A percentile compares a stretch with the other conserved stretches of the same genome.
These are phyloP conservation scores for Hydnum rufescens DNA, from an alignment of 768 basidiomycete species.

Conservation along the genomic window DNA sequence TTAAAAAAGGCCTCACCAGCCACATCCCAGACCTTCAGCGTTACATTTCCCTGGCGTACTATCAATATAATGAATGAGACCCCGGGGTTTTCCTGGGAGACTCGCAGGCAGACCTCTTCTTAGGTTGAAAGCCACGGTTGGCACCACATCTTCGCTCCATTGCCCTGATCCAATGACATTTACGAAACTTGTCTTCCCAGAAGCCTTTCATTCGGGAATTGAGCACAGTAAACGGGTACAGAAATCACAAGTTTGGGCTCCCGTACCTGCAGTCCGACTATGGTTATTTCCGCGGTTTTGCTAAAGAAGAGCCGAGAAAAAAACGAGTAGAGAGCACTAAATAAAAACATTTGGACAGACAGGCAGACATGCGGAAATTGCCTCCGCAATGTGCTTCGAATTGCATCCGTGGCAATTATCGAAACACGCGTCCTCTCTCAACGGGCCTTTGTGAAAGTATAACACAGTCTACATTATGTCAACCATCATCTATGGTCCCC, in stretches of 20 bases:
- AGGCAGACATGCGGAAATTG: too few relatives aligned
- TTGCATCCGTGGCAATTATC: too few relatives aligned
- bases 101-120: slow-evolving; percentile 28
- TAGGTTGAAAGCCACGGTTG: slow-evolving; percentile 86
- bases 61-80: not conserved
- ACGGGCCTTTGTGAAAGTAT: too few relatives aligned
- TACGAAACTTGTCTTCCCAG: slow-evolving; percentile 87
- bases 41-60: slow-evolving; percentile 75
- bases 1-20: slow-evolving; percentile 35
- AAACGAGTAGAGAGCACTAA: slow-evolving; percentile 39
- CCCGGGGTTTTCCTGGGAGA: not conserved
- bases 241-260: not conserved
- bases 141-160: slow-evolving; percentile 95
- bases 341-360: slow-evolving; percentile 22
- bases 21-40: slow-evolving; percentile 89
- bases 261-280: slow-evolving; percentile 71
- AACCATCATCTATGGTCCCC: not conserved
- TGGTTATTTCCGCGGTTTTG: slow-evolving; percentile 69
- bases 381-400: too few relatives aligned
- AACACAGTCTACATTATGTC: not conserved
- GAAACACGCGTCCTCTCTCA: too few relatives aligned
- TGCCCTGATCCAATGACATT: slow-evolving; percentile 65
- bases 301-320: slow-evolving; percentile 59
- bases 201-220: slow-evolving; percentile 38
- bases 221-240: not conserved